Conservation (phyloP, 2,329 filamentous ascomycete species). For the Penicillium carneum region DNA sequence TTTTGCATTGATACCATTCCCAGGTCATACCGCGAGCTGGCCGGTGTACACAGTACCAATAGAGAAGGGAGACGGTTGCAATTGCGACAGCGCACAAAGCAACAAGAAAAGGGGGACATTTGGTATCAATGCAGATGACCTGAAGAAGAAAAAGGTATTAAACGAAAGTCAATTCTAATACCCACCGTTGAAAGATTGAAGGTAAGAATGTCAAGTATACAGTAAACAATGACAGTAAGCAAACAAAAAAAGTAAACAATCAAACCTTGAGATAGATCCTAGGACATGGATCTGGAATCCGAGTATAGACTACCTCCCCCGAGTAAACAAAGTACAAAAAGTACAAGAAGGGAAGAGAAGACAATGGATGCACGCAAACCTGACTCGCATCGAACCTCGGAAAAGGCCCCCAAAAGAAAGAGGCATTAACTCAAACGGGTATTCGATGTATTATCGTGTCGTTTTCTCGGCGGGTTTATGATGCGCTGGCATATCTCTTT, state of each 20-base stretch:
- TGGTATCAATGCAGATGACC: conserved; percentile 25
- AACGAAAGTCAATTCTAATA: conserved; percentile 11
- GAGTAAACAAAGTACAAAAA: conserved; percentile 4
- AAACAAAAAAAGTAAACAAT: not conserved
- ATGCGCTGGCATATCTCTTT: conserved; percentile 89
- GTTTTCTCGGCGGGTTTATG: conserved; percentile 48
- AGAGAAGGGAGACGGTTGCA: conserved; percentile 18
- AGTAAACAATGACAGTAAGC: not conserved
- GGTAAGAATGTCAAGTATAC: not conserved
- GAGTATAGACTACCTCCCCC: conserved; percentile 8
- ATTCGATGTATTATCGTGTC: conserved; percentile 6
- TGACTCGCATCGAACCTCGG: not conserved
- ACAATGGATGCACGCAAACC: not conserved
- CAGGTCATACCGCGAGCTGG: conserved; percentile 29
- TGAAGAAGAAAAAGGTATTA: conserved; percentile 21
- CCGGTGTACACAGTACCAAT: conserved; percentile 18
- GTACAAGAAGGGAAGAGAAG: not conserved
- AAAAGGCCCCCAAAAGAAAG: not conserved
- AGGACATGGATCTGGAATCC: not conserved
- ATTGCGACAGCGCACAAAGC: conserved; percentile 30
- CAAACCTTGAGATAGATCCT: not conserved
- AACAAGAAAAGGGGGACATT: conserved; percentile 3
- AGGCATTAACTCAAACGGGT: conserved; percentile 9
- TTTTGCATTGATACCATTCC: conserved; percentile 25
- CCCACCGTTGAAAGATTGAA: conserved; percentile 10